phyloP scores from a whole-genome alignment of 2,329 filamentous ascomycete species.

The Cladosporium sp. region DNA sequence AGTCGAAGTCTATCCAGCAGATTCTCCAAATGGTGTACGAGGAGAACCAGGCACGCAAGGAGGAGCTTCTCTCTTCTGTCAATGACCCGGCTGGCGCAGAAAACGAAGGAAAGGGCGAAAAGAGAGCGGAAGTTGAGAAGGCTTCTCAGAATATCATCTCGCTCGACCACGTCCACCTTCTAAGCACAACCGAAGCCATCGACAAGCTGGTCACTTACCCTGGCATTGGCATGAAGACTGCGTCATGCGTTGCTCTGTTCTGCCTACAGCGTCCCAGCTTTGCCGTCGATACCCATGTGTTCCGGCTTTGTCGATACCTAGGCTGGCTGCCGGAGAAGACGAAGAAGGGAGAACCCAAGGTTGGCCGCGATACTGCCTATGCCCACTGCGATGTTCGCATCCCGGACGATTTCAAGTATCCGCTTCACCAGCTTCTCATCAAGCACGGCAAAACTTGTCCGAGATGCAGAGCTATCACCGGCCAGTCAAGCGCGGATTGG shows the following conservation, averaged over 20 bases:
- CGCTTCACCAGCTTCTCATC: constrained; percentile 59
- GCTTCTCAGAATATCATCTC: constrained; percentile 60
- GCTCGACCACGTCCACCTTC: constrained; percentile 56
- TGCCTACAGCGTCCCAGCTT: constrained; percentile 61
- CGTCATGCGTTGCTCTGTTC: constrained; percentile 61
- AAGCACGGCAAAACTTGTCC: constrained; percentile 60
- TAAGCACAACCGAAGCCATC: constrained; percentile 55
- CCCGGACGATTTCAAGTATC: constrained; percentile 60
- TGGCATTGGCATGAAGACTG: constrained; percentile 63
- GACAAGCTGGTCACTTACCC: constrained; percentile 54
- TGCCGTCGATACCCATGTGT: constrained; percentile 64
- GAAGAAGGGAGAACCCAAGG: constrained; percentile 41
- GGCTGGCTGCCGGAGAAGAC: constrained; percentile 53
- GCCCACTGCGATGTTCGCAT: constrained; percentile 58
- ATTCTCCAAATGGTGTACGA: constrained; percentile 69
- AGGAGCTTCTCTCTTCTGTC: constrained; percentile 43
- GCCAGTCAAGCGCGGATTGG: constrained; percentile 59
- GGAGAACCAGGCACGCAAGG: constrained; percentile 58
- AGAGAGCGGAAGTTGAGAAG: constrained; percentile 54
- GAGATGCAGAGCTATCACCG: constrained; percentile 58
- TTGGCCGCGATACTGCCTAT: constrained; percentile 51
- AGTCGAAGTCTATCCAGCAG: constrained; percentile 67
- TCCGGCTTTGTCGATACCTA: constrained; percentile 58
- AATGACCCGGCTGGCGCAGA: constrained; percentile 35
- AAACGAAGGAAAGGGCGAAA: constrained; percentile 47